Base-by-base conservation (phyloP, 768 basidiomycete species). In the Lentinula raphanica region DNA sequence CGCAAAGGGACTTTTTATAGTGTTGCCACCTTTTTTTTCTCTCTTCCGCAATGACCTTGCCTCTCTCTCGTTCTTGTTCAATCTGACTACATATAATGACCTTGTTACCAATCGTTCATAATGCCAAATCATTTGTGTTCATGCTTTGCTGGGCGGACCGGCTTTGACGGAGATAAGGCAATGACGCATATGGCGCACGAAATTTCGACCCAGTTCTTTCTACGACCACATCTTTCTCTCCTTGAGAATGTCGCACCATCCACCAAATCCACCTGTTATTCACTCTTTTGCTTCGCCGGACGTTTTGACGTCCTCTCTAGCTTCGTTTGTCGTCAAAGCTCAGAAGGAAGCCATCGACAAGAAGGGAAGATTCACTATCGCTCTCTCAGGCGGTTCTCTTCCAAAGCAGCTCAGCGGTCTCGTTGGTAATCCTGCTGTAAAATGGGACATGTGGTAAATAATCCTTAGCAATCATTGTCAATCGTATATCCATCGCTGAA, bases 381-480 rank as follows among this genome's bases (percentile, higher is more conserved):
- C 97, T 58, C 76, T 98, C 66, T 96, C 94, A 3, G 97, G 97
- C 11, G 96, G 97, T 7, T 92, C 90, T 1, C 81, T 98, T 38
- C 94, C 96, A 27, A 85, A 84, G 65, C 81, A 90, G 72, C 84
- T 99, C 64, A 78, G 72, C 50, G 86, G 83, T 3, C 85, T 97
- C 63, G 80, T 89, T 62, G 74, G 66, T 49, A 75, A 87, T 63
- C 71, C 79, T 2, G 79, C 79, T 36, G 81, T 93, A 17, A 88
- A 87, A 71, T 99, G 97, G 96, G 86, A 94, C 68, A 91, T 92
- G 71, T 99, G 97, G 96, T 93, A 64, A 59, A 79, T 76, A 28
- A n/a, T n/a, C n/a, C n/a, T 23, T 5, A 8, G 11, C 42, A 21
- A 25, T 17, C n/a, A 4, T 27, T 42, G 21, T 56, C 23, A 13